These are phyloP conservation scores for Picocystis salinarum DNA, from an alignment of 139 green algal species.

Conservation along the genomic window DNA sequence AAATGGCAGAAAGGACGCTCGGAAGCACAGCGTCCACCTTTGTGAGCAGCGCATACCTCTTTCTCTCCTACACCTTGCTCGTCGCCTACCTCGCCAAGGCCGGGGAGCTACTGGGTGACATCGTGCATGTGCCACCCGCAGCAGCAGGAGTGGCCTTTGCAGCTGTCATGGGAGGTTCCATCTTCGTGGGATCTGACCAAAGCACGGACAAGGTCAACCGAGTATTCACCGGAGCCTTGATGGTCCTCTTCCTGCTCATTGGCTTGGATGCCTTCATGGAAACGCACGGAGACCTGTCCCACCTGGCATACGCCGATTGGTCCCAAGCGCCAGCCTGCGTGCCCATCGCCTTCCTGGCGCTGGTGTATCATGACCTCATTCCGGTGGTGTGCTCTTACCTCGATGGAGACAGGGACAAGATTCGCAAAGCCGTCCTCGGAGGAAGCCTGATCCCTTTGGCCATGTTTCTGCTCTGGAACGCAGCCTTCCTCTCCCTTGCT, in stretches of 20 bases:
- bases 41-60: slow-evolving; percentile 27
- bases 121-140: neutral
- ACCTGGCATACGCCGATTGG: slow-evolving; percentile 15
- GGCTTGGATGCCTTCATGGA: neutral
- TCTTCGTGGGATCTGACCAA: slow-evolving; percentile 9
- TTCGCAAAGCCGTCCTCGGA: slow-evolving; percentile 25
- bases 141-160: slow-evolving; percentile 6
- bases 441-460: slow-evolving; percentile 28
- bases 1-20: slow-evolving; percentile 38
- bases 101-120: slow-evolving; percentile 17
- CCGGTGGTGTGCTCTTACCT: slow-evolving; percentile 44
- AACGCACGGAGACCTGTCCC: slow-evolving; percentile 4
- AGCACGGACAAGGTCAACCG: slow-evolving; percentile 13
- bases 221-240: slow-evolving; percentile 8
- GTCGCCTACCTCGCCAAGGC: slow-evolving; percentile 43
- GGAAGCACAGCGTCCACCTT: slow-evolving; percentile 13
- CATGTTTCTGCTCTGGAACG: slow-evolving; percentile 53
- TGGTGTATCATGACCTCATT: slow-evolving; percentile 60
- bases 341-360: slow-evolving; percentile 43
- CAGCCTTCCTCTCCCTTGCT: slow-evolving; percentile 23
- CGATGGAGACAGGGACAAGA: slow-evolving; percentile 20
- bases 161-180: slow-evolving; percentile 5
- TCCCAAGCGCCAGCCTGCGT: slow-evolving; percentile 11
- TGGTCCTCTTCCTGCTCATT: slow-evolving; percentile 1
- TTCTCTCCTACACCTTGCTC: slow-evolving; percentile 36